Percentiles rank a stretch among this genome's conserved stretches.
phyloP scores from a whole-genome alignment of 768 basidiomycete genomes.

The Lentinus brumalis region DNA sequence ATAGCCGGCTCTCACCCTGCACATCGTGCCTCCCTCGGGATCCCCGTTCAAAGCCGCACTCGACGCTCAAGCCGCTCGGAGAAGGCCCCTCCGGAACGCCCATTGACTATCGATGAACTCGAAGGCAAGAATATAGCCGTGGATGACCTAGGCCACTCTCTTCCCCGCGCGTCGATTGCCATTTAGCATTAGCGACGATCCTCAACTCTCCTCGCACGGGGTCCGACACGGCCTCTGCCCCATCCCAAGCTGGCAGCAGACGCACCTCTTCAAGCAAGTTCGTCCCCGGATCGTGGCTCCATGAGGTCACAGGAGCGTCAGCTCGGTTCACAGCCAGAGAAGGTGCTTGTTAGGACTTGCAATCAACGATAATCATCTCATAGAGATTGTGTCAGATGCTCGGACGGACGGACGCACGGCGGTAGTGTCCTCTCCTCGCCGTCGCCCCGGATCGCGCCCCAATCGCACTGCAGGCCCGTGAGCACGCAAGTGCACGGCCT shows the following conservation, averaged over 20 bases:
- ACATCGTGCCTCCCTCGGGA: not conserved
- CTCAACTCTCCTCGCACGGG: not conserved
- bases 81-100: not conserved
- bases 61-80: not conserved
- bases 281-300: slow-evolving; percentile 3
- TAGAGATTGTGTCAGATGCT: slow-evolving; percentile 23
- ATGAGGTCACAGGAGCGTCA: slow-evolving; percentile 14
- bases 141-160: slow-evolving; percentile 5
- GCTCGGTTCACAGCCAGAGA: slow-evolving; percentile 8
- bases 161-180: slow-evolving; percentile 9
- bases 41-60: not conserved
- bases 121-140: slow-evolving; percentile 12
- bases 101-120: slow-evolving; percentile 3
- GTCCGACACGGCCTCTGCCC: not conserved
- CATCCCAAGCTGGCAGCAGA: not conserved
- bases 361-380: slow-evolving; percentile 28
- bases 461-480: slow-evolving; percentile 4
- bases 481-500: slow-evolving; percentile 5
- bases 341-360: slow-evolving; percentile 14
- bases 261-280: slow-evolving; percentile 1
- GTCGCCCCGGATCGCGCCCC: not conserved
- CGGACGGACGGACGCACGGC: not conserved
- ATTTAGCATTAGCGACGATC: slow-evolving; percentile 17
- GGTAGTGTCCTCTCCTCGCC: not conserved
- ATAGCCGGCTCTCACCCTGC: not conserved